Evolutionary conservation across 2,329 filamentous ascomycete genomes (phyloP).

Genomic region (Aspergillus neotritici): DNA sequence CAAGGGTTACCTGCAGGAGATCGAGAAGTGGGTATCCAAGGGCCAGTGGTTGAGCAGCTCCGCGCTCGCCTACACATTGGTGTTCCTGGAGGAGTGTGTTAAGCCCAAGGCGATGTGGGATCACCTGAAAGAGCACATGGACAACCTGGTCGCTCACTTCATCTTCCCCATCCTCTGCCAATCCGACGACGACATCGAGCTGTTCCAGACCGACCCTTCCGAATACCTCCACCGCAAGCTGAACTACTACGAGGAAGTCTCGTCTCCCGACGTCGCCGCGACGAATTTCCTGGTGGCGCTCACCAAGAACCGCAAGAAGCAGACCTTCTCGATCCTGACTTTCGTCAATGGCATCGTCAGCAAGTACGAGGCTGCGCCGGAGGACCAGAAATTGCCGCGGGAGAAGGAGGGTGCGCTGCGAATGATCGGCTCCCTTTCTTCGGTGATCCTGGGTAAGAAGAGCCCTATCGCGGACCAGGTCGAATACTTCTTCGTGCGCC

Average conservation of each 20-base stretch:
- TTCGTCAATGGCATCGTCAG: slow-evolving; percentile 96
- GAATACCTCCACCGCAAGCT: slow-evolving; percentile 96
- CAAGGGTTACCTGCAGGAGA: slow-evolving; percentile 87
- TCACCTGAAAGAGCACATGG: slow-evolving; percentile 86
- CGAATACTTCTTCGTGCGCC: slow-evolving; percentile 96
- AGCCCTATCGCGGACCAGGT: slow-evolving; percentile 96
- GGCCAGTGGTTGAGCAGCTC: slow-evolving; percentile 91
- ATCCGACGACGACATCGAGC: slow-evolving; percentile 82
- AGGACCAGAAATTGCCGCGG: slow-evolving; percentile 85
- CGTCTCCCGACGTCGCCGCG: slow-evolving; percentile 87
- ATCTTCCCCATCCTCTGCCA: slow-evolving; percentile 94
- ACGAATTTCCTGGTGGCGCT: slow-evolving; percentile 95
- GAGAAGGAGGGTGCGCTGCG: slow-evolving; percentile 94
- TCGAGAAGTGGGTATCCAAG: slow-evolving; percentile 97
- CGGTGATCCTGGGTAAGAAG: slow-evolving; percentile 95
- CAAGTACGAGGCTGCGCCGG: slow-evolving; percentile 77
- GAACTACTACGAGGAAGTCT: slow-evolving; percentile 97
- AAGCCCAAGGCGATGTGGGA: slow-evolving; percentile 97
- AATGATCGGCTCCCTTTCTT: slow-evolving; percentile 93
- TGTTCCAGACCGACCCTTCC: slow-evolving; percentile 89
- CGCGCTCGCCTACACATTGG: slow-evolving; percentile 85
- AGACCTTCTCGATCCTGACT: slow-evolving; percentile 88
- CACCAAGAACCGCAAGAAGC: slow-evolving; percentile 89
- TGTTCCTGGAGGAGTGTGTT: slow-evolving; percentile 95
- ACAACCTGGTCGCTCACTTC: slow-evolving; percentile 87